Base-by-base conservation (phyloP, 225 moss, liverwort and hornwort species). In the Pseudoscleropodium purum region DNA sequence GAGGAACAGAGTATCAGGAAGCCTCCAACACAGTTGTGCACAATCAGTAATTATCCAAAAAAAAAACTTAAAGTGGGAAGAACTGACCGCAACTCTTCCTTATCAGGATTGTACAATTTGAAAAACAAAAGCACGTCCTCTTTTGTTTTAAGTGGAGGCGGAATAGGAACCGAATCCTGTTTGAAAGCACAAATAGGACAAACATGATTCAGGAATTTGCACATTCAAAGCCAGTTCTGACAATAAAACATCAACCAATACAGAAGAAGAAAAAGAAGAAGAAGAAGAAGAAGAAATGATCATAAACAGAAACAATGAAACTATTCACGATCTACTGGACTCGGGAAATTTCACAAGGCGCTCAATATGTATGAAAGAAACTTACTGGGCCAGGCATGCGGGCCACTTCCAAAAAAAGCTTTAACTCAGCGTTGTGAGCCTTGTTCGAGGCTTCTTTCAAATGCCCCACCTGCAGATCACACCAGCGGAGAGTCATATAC, bases 401-500 rank as follows among this genome's bases (percentile, higher is more conserved):
- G 79, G 96, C 95, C 90, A 97, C 97, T 94, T 99, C 99, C 95
- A 99, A 90, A 84, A 99, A 99, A 47, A 99, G 94, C 90, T 99
- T 99, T 81, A 99, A 90, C 92, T 99, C 99, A 45, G 99, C 99
- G 92, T 99, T 99, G 88, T 99, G 97, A 90, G 97, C 95, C 91
- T 99, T 99, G 92, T 97, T 99, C 74, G 99, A 97, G 83, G 97
- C 97, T 89, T 99, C 99, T 90, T 97, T 99, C 93, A 99, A 92
- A 73, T 97, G 97, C 47, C 99, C 99, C 68, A 99, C 99, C 99
- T 99, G 93, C 70, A 87, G 62, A 81, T 70, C 65, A 90, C 75
- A 61, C 7, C 79, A 63, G 33, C 23, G 17, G 36, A 52, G 65
- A 62, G 82, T 91, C 68, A 84, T 29, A 59, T 66, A 57, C 73